A percentile compares a stretch with the other conserved stretches of the same genome.
phyloP scores from a whole-genome alignment of 495 filamentous ascomycete species.

The Xylaria grammica region DNA sequence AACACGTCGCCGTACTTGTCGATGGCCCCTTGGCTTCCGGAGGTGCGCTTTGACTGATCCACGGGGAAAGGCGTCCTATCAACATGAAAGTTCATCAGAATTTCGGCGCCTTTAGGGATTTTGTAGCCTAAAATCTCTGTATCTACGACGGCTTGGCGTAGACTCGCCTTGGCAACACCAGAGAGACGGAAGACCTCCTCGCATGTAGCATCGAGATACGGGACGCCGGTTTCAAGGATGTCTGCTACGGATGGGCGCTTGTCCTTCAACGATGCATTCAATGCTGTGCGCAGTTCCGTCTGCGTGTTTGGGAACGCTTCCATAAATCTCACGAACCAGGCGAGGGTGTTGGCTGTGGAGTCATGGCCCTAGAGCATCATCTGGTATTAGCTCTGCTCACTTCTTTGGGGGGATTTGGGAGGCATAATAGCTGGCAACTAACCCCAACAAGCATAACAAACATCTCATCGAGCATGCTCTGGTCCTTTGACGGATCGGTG shows the following conservation, averaged over 20 bases:
- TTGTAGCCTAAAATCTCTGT: conserved; percentile 40
- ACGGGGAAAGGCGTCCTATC: conserved; percentile 24
- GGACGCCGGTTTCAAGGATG: conserved; percentile 39
- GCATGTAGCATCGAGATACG: conserved; percentile 44
- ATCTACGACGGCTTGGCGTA: conserved; percentile 38
- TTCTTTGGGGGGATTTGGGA: neutral
- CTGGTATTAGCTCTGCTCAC: neutral
- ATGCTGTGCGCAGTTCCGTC: conserved; percentile 31
- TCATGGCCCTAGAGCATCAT: conserved; percentile 30
- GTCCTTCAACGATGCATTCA: conserved; percentile 30
- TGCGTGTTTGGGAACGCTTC: conserved; percentile 33
- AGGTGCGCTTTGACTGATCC: conserved; percentile 33
- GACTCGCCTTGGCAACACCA: conserved; percentile 24
- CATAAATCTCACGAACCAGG: conserved; percentile 45
- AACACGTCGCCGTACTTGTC: conserved; percentile 30
- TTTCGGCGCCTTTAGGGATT: conserved; percentile 42
- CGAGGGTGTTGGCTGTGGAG: conserved; percentile 36
- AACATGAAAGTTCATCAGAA: conserved; percentile 33
- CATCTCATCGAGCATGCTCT: conserved; percentile 36
- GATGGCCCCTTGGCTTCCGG: conserved; percentile 24
- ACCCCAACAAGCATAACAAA: conserved; percentile 29
- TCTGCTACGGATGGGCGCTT: conserved; percentile 29
- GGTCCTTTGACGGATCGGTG: conserved; percentile 34
- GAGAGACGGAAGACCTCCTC: conserved; percentile 43
- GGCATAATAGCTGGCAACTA: neutral